These are phyloP conservation scores for Neurospora discreta DNA, from an alignment of 495 filamentous ascomycete species.

Conservation along the genomic window DNA sequence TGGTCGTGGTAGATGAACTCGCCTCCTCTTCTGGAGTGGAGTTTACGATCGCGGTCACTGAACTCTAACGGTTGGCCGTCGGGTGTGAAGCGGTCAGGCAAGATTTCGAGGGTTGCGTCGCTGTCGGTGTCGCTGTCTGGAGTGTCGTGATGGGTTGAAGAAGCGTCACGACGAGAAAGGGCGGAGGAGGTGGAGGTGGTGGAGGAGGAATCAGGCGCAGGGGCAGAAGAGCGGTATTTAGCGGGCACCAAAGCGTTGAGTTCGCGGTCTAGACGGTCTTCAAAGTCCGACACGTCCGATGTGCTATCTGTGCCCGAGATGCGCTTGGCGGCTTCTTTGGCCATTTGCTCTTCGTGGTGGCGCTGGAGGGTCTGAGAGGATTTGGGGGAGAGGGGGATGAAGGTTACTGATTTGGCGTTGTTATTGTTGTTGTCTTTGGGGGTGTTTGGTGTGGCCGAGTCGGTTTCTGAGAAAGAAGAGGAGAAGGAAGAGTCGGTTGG, in stretches of 20 bases:
- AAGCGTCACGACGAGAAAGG: conserved; percentile 1
- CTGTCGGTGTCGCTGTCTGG: conserved; percentile 10
- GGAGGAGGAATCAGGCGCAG: conserved; percentile 9
- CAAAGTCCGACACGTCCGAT: not conserved
- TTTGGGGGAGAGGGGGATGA: conserved; percentile 32
- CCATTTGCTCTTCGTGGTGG: conserved; percentile 18
- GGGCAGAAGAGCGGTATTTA: conserved; percentile 23
- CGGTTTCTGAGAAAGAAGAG: not conserved
- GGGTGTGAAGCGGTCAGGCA: conserved; percentile 57
- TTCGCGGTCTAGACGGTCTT: not conserved
- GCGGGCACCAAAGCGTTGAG: conserved; percentile 11
- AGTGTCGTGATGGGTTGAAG: conserved; percentile 14
- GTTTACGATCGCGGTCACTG: not conserved
- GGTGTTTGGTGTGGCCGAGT: not conserved
- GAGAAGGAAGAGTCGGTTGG: not conserved
- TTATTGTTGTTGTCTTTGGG: conserved; percentile 1
- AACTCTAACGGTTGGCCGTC: conserved; percentile 40
- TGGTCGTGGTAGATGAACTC: conserved; percentile 20
- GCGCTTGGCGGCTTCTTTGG: conserved; percentile 8
- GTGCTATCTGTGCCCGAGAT: conserved; percentile 3
- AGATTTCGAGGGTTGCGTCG: conserved; percentile 22
- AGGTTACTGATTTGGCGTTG: conserved; percentile 32
- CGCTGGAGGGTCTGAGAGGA: conserved; percentile 28
- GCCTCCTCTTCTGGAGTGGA: conserved; percentile 13
- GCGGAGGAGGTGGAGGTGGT: conserved; percentile 2